Evolutionary conservation across 805 yeast species (phyloP).

Genomic region (Saturnispora sanitii): DNA sequence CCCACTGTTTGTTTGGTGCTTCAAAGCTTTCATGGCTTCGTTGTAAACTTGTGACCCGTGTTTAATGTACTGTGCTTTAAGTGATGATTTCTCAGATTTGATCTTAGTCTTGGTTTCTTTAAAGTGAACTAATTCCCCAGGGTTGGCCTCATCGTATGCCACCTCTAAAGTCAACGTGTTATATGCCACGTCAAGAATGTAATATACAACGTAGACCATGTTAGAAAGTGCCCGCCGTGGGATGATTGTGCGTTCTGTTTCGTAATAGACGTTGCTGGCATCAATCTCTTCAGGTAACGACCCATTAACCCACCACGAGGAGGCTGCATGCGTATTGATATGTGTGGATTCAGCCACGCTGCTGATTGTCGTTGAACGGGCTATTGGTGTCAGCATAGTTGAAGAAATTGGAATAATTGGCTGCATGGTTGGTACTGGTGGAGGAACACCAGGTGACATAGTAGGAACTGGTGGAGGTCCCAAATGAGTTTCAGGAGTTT

Average conservation of each 20-base stretch:
- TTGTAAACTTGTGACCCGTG: constrained; percentile 45
- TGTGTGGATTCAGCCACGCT: too few relatives aligned
- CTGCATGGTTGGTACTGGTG: neutral
- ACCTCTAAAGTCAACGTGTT: constrained; percentile 56
- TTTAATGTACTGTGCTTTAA: constrained; percentile 39
- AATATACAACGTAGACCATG: constrained; percentile 50
- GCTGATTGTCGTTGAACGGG: neutral
- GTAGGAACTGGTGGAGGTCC: neutral
- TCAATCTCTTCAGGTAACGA: constrained; percentile 46
- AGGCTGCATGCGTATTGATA: neutral
- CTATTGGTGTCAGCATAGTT: neutral
- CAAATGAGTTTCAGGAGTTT: neutral
- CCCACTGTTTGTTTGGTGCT: constrained; percentile 20
- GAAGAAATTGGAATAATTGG: neutral
- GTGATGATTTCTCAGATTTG: constrained; percentile 29
- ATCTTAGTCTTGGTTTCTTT: constrained; percentile 33
- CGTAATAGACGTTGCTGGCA: constrained; percentile 44
- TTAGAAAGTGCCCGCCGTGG: constrained; percentile 47
- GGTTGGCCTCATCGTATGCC: constrained; percentile 44
- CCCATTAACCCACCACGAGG: constrained; percentile 59
- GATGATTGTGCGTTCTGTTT: constrained; percentile 50
- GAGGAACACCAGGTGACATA: neutral
- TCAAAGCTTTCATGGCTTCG: constrained; percentile 29
- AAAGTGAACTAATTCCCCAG: constrained; percentile 38
- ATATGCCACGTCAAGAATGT: constrained; percentile 62